Conservation (phyloP, 495 filamentous ascomycete species). For the Schizothecium vesticola region DNA sequence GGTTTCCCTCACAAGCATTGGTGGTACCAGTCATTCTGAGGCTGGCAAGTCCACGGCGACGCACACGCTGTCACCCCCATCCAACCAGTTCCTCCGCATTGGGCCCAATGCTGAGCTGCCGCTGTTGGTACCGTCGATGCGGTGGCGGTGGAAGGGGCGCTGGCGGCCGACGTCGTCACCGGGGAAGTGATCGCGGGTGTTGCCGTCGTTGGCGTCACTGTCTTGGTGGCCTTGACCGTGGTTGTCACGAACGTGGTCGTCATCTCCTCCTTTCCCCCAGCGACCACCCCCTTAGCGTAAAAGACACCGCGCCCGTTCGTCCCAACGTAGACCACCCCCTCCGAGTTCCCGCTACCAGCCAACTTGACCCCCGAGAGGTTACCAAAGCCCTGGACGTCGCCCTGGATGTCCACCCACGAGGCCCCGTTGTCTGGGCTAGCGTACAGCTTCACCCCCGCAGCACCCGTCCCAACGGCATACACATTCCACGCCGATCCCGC, state of each 20-base stretch:
- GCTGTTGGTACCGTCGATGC: slow-evolving; percentile 1
- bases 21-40: slow-evolving; percentile 36
- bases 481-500: slow-evolving; percentile 37
- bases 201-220: slow-evolving; percentile 13
- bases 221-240: slow-evolving; percentile 6
- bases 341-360: slow-evolving; percentile 44
- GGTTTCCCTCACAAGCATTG: slow-evolving; percentile 36
- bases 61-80: slow-evolving; percentile 12
- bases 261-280: slow-evolving; percentile 4
- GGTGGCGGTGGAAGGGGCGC: slow-evolving; percentile 2
- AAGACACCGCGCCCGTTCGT: slow-evolving; percentile 57
- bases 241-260: slow-evolving; percentile 9
- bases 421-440: slow-evolving; percentile 44
- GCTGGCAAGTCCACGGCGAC: slow-evolving; percentile 15
- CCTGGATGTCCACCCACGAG: slow-evolving; percentile 51
- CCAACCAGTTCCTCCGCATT: slow-evolving; percentile 25
- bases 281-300: slow-evolving; percentile 34
- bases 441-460: slow-evolving; percentile 43
- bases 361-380: slow-evolving; percentile 40
- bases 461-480: slow-evolving; percentile 47
- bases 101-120: slow-evolving; percentile 15
- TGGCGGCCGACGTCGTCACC: neutral
- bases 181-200: slow-evolving; percentile 9
- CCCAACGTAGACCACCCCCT: slow-evolving; percentile 52
- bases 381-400: slow-evolving; percentile 46